Base-by-base conservation (phyloP, 192 early-diverging fungal genomes). In the Entophlyctis luteolus region DNA sequence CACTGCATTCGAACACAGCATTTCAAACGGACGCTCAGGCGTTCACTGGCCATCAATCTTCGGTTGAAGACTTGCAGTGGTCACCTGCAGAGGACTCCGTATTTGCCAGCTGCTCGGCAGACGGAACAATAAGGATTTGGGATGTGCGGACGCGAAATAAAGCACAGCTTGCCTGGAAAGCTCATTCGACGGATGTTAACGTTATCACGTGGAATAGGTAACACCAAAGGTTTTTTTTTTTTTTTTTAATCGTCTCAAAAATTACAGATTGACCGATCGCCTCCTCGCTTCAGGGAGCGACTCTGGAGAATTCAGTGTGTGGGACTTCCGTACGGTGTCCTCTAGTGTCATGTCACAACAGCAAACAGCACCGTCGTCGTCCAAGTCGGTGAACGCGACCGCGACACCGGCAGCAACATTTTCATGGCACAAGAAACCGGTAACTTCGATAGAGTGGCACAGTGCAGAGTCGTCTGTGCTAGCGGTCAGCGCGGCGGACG, bases 401-500 rank as follows among this genome's bases (percentile, higher is more conserved):
- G 75, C 85, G 29, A 77, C 79, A 16, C 92, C 96, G 1, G 92
- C 93, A 12, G 96, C 96, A 5, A 86, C 86, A 10, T 99, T 98
- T 78, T 86, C 87, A 59, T 99, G 96, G 96, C 95, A 99, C 77
- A 85, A 85, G 52, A 82, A 77, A 42, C 87, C 93, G 5, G 88
- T 99, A 62, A 96, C 95, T 0, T 95, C 93, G 18, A 93, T 99
- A 68, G 96, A 99, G 79, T 99, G 95, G 95, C 88, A 93, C 62
- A 93, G 93, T 3, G 87, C 80, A 1, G 96, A 99, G 70, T 88
- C 90, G 62, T 95, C 93, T 8, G 86, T 96, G 25, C 73, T 99
- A 39, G 93, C 88, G 12, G 94, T 93, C 35, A 75, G 90, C 16
- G 95, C 95, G 4, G 94, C 89, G 10, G 96, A 99, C 76, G 87